phyloP scores from a whole-genome alignment of 2,329 filamentous ascomycete species.

The Paecilomyces dactylethromorphus region DNA sequence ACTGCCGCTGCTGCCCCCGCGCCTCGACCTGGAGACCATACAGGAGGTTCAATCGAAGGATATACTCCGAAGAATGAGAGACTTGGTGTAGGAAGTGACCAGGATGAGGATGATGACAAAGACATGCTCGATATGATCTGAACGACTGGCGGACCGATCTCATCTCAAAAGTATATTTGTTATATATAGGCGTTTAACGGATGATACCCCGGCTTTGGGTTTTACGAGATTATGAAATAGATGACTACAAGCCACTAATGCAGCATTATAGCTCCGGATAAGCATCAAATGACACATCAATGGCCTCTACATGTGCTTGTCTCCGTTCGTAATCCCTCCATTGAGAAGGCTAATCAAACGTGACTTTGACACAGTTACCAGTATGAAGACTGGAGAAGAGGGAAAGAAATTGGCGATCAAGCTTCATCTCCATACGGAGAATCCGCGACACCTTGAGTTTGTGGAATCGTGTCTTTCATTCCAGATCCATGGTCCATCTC shows the following conservation, averaged over 20 bases:
- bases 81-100: slow-evolving; percentile 16
- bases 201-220: slow-evolving; percentile 8
- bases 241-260: neutral
- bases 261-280: neutral
- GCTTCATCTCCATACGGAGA: slow-evolving; percentile 67
- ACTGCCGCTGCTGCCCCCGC: slow-evolving; percentile 21
- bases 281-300: neutral
- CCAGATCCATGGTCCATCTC: slow-evolving; percentile 23
- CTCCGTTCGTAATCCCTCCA: neutral
- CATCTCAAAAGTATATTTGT: slow-evolving; percentile 8
- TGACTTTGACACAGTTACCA: neutral
- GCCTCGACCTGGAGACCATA: slow-evolving; percentile 23
- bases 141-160: slow-evolving; percentile 21
- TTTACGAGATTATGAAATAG: slow-evolving; percentile 13
- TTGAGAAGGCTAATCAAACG: neutral
- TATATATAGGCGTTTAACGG: slow-evolving; percentile 16
- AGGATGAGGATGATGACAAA: slow-evolving; percentile 51
- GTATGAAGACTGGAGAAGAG: slow-evolving; percentile 12
- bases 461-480: slow-evolving; percentile 34
- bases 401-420: slow-evolving; percentile 74
- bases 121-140: slow-evolving; percentile 33
- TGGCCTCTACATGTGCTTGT: neutral
- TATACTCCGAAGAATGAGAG: slow-evolving; percentile 25
- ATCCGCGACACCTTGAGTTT: slow-evolving; percentile 82
- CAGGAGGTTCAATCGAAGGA: slow-evolving; percentile 36